Percentiles rank a stretch among this genome's conserved stretches.
Evolutionary conservation across 2,329 filamentous ascomycete genomes (phyloP).

Genomic region (Ophiostoma sp.): DNA sequence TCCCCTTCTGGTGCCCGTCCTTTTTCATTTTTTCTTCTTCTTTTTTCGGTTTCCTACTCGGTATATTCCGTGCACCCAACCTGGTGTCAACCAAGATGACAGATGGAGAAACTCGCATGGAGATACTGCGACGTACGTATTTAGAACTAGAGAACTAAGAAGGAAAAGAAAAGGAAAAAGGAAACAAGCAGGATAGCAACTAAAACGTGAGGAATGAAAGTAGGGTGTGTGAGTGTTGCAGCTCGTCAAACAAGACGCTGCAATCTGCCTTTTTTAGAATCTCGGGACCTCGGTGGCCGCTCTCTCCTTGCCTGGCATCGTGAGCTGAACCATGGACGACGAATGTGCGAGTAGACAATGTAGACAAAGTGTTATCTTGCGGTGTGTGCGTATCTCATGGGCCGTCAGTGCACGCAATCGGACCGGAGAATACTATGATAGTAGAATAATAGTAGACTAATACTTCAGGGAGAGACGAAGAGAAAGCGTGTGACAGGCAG

Average conservation of each 20-base stretch:
- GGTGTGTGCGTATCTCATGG: background rate
- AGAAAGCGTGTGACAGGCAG: too few species aligned
- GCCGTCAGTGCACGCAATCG: background rate
- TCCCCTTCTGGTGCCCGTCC: background rate
- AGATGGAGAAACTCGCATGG: conserved; percentile 5
- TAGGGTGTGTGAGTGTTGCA: too few species aligned
- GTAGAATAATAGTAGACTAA: background rate
- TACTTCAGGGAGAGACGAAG: too few species aligned
- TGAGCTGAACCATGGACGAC: background rate
- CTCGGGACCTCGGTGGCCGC: too few species aligned
- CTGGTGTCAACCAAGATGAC: conserved; percentile 2
- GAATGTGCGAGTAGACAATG: background rate
- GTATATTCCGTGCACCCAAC: background rate
- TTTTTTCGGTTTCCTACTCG: background rate
- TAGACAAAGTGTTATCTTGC: background rate
- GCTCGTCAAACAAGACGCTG: too few species aligned
- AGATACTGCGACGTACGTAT: too few species aligned
- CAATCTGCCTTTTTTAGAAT: too few species aligned
- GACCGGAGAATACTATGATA: background rate
- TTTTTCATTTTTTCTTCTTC: background rate
- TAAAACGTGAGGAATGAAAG: too few species aligned
- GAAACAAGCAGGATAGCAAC: background rate
- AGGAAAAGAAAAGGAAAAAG: background rate
- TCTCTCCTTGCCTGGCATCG: background rate
- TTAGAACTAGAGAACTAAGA: background rate